A percentile compares a stretch with the other conserved stretches of the same genome.
These are phyloP conservation scores for Mallotus repandus DNA, from an alignment of 441 rosid species.

Conservation along the genomic window DNA sequence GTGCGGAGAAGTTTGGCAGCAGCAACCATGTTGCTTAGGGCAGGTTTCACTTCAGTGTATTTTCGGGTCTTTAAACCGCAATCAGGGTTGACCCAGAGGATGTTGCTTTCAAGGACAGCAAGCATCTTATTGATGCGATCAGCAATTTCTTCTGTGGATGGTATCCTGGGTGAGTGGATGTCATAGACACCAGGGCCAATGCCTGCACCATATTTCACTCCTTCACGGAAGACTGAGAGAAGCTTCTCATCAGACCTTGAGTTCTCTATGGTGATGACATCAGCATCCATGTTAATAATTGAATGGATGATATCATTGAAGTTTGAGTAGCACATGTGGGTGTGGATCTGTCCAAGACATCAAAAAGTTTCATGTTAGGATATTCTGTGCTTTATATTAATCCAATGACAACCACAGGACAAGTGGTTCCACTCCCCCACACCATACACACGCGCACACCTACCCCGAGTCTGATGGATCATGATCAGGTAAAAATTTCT, in stretches of 20 bases:
- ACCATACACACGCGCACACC: no score
- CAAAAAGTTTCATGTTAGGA: background rate
- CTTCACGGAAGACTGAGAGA: slow-evolving; percentile 96
- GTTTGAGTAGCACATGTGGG: slow-evolving; percentile 99
- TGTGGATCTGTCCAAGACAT: slow-evolving; percentile 65
- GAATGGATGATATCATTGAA: slow-evolving; percentile 97
- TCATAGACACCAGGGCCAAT: slow-evolving; percentile 97
- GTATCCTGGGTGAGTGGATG: slow-evolving; percentile 95
- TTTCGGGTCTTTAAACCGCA: slow-evolving; percentile 96
- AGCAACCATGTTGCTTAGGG: slow-evolving; percentile 82
- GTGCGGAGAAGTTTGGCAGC: slow-evolving; percentile 89
- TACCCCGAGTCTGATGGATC: no score
- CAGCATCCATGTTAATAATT: slow-evolving; percentile 95
- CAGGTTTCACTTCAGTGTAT: slow-evolving; percentile 87
- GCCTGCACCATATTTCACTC: slow-evolving; percentile 98
- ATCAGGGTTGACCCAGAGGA: slow-evolving; percentile 98
- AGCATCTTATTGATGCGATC: slow-evolving; percentile 93
- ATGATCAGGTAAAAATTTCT: no score
- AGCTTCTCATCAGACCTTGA: slow-evolving; percentile 96
- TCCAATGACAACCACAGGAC: background rate
- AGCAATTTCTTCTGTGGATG: slow-evolving; percentile 82
- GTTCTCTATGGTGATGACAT: slow-evolving; percentile 97
- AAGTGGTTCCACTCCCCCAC: background rate
- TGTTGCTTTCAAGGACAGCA: slow-evolving; percentile 80
- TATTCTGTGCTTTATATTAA: no score